Conservation (phyloP, 768 basidiomycete genomes). For the Hypsizygus marmoreus region DNA sequence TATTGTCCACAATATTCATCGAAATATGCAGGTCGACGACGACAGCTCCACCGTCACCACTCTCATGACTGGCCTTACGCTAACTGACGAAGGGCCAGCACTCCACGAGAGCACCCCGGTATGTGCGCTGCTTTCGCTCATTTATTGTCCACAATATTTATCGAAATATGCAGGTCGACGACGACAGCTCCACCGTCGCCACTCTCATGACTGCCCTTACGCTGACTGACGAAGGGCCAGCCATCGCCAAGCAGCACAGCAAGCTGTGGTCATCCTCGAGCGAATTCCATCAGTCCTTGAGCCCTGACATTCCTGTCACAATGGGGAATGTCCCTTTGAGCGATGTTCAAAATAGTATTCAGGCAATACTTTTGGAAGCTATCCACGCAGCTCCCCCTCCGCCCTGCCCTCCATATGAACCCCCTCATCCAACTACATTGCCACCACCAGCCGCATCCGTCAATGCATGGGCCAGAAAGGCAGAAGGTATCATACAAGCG, state of each 20-base stretch:
- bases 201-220: neutral
- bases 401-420: neutral
- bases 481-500: neutral
- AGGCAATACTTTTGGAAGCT: too few species aligned
- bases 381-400: neutral
- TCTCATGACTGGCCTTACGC: too few species aligned
- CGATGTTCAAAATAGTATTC: neutral
- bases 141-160: too few species aligned
- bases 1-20: too few species aligned
- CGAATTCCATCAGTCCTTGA: too few species aligned
- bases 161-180: too few species aligned
- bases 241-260: too few species aligned
- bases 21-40: too few species aligned
- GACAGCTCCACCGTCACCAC: too few species aligned
- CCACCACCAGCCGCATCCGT: neutral
- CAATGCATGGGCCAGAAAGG: neutral
- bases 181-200: neutral
- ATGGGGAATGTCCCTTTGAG: neutral
- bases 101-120: too few species aligned
- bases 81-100: too few species aligned
- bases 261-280: neutral
- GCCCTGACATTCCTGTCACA: neutral
- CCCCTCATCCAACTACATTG: neutral
- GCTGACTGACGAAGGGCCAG: neutral
- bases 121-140: too few species aligned